Base-by-base conservation (phyloP, 768 basidiomycete genomes). In the Amanita subjunquillea region DNA sequence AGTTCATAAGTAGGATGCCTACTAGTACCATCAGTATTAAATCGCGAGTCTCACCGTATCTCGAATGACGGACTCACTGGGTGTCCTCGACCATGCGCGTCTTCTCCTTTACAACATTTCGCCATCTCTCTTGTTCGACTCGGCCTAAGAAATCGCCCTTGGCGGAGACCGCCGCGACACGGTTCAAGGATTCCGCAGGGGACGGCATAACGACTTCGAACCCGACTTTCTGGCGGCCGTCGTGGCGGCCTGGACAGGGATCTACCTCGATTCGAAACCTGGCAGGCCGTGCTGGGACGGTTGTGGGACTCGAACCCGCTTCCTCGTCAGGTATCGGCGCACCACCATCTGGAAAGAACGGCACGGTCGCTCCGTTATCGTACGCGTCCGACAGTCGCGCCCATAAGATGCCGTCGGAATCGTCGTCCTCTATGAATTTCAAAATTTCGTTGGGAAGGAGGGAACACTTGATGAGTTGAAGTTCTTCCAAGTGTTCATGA, bases 1-100 rank as follows among this genome's bases (percentile, higher is more conserved):
- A 86, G 61, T 59, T 85, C 73, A 60, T 80, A 87, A 13, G 77
- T 60, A 0, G 79, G 80, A 62, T 76, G 85, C 55, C 85, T 88
- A 49, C 2, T 27, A 5, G 3, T 37, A 25, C 39, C 37, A 48
- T 48, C 6, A 38, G 36, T 37, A 27, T 51, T 4, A 25, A n/a
- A 3, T 4, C 47, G n/a, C 39, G 39, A 8, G 15, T 40, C 41
- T n/a, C 55, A 17, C 22, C 13, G 22, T 37, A 49, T 42, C 38
- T 7, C 9, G 39, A 46, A 44, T 23, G n/a, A n/a, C n/a, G n/a
- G 54, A 41, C 64, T 46, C 54, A 70, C 65, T 72, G 72, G 5
- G 67, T 59, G 38, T 66, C 65, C 6, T 54, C 60, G 9, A 71
- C 62, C 43, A 76, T 73, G 3, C 61, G 50, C 13, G 69, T 37